phyloP scores from a whole-genome alignment of 208 protist species.

The Trypanosoma brucei region DNA sequence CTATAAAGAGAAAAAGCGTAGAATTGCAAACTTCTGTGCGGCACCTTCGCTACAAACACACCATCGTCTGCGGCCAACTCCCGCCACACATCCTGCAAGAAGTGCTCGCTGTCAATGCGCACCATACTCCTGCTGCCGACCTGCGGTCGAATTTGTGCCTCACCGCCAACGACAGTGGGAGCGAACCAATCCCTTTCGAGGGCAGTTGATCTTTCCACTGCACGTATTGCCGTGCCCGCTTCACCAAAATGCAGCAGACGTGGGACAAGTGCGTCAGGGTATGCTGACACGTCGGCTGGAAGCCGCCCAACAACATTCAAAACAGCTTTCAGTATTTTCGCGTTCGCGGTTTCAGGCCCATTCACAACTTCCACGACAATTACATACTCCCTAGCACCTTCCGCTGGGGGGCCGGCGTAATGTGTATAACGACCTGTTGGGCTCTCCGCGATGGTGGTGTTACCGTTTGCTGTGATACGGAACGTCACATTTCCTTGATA shows the following conservation, averaged over 20 bases:
- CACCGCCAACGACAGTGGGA: conserved; percentile 14
- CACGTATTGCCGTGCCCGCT: conserved; percentile 2
- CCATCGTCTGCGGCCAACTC: conserved; percentile 2
- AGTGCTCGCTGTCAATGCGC: not conserved
- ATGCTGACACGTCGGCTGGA: conserved; percentile 6
- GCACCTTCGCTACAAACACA: conserved; percentile 5
- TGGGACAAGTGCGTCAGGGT: not conserved
- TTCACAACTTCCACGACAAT: conserved; percentile 10
- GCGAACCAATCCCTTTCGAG: conserved; percentile 14
- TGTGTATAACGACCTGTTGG: conserved; percentile 7
- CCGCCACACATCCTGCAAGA: conserved; percentile 1
- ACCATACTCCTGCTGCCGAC: not conserved
- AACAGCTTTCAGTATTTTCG: conserved; percentile 1
- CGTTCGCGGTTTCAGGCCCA: conserved; percentile 1
- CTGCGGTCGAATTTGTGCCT: conserved; percentile 9
- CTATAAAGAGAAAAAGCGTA: conserved; percentile 16
- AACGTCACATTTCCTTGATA: conserved; percentile 3
- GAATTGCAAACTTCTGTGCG: conserved; percentile 7
- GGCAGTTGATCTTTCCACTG: conserved; percentile 2
- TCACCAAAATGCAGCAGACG: conserved; percentile 9
- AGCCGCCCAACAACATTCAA: conserved; percentile 3
- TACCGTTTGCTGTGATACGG: conserved; percentile 7
- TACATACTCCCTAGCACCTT: not conserved
- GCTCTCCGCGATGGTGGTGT: conserved; percentile 1
- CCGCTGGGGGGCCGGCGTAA: not conserved